Evolutionary conservation across 805 yeast genomes (phyloP).

Genomic region (Suhomyces prunicola): DNA sequence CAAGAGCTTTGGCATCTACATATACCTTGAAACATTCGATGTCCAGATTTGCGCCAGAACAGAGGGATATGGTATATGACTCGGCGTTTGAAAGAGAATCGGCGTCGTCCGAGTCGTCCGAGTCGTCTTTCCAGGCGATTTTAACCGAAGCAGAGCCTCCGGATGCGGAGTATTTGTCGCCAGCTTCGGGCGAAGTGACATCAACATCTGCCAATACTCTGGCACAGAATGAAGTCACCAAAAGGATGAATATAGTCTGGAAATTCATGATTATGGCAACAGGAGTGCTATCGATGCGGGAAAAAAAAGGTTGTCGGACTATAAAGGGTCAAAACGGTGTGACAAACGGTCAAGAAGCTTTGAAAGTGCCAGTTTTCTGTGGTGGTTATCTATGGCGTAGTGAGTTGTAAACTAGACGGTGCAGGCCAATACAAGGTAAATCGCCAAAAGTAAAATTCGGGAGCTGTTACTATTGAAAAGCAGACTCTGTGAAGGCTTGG

Average conservation of each 20-base stretch:
- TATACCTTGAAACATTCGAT: conserved; percentile 41
- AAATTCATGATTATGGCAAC: background rate
- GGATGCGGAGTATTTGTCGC: conserved; percentile 36
- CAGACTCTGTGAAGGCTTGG: background rate
- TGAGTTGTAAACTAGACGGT: background rate
- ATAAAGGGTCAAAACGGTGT: background rate
- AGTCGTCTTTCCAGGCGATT: conserved; percentile 49
- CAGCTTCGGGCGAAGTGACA: conserved; percentile 40
- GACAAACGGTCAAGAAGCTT: background rate
- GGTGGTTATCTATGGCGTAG: background rate
- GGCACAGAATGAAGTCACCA: conserved; percentile 1
- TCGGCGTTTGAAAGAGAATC: conserved; percentile 47
- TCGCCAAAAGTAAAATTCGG: too few species aligned
- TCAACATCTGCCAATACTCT: conserved; percentile 46
- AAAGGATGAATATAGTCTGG: background rate
- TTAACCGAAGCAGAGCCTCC: conserved; percentile 31
- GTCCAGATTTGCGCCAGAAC: conserved; percentile 61
- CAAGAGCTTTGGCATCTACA: conserved; percentile 15
- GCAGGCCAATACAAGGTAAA: background rate
- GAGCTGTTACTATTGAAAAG: too few species aligned
- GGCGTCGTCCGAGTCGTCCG: conserved; percentile 43
- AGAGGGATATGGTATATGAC: conserved; percentile 51
- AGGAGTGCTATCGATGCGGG: background rate
- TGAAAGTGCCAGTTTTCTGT: background rate
- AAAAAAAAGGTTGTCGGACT: background rate